A percentile compares a stretch with the other conserved stretches of the same genome.
Evolutionary conservation across 306 rosid genomes (phyloP).

Genomic region (Trifolium pratense): DNA sequence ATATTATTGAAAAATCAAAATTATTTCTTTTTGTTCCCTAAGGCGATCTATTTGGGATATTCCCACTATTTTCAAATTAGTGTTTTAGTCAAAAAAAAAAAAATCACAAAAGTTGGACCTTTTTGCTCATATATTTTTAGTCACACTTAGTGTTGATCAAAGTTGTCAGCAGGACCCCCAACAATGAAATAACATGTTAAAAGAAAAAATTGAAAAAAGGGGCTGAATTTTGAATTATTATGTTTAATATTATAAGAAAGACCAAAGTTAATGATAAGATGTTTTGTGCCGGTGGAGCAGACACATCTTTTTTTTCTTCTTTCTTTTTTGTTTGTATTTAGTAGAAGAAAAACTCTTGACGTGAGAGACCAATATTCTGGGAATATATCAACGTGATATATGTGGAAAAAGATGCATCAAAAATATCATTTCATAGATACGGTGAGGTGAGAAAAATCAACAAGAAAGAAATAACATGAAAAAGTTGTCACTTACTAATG

Average conservation of each 20-base stretch:
- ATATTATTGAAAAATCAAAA: conserved; percentile 23
- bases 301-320: conserved; percentile 33
- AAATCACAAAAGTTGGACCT: conserved; percentile 43
- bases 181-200: conserved; percentile 42
- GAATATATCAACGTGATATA: conserved; percentile 35
- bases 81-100: conserved; percentile 53
- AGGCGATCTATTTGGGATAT: conserved; percentile 38
- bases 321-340: conserved; percentile 18
- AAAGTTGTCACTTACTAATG: conserved; percentile 12
- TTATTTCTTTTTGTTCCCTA: conserved; percentile 41
- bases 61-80: conserved; percentile 39
- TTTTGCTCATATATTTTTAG: conserved; percentile 31
- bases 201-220: conserved; percentile 33
- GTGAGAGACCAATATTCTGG: conserved; percentile 39
- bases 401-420: conserved; percentile 40
- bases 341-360: conserved; percentile 20
- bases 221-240: conserved; percentile 45
- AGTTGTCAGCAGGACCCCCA: conserved; percentile 45
- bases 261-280: conserved; percentile 48
- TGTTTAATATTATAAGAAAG: conserved; percentile 15
- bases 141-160: conserved; percentile 39
- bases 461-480: conserved; percentile 12
- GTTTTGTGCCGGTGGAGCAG: conserved; percentile 40
- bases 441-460: conserved; percentile 31
- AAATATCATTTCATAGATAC: conserved; percentile 35